Percentiles rank a stretch among this genome's conserved stretches.
These are phyloP conservation scores for Linaria vulgaris DNA, from an alignment of 257 asterid genomes.

Conservation along the genomic window DNA sequence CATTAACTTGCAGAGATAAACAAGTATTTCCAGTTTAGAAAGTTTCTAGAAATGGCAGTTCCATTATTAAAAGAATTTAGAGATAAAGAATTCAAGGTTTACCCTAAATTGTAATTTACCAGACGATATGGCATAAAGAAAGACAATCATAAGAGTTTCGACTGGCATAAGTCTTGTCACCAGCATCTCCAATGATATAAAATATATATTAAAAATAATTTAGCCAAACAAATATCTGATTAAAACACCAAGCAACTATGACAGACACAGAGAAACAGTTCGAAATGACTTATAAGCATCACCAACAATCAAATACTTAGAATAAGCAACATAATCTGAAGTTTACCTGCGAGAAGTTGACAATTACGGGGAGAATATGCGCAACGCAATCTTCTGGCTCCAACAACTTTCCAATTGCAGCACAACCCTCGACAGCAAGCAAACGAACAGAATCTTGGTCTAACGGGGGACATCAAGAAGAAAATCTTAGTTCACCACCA, in stretches of 20 bases:
- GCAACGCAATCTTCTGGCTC: conserved; percentile 92
- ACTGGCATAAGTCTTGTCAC: neutral
- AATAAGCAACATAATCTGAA: conserved; percentile 15
- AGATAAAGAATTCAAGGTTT: neutral
- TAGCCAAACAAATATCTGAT: neutral
- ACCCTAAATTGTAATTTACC: neutral
- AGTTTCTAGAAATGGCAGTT: too few relatives aligned
- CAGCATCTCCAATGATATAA: neutral
- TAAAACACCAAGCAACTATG: neutral
- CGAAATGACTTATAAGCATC: conserved; percentile 9
- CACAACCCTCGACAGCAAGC: conserved; percentile 91
- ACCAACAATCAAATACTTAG: conserved; percentile 9
- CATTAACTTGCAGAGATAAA: neutral
- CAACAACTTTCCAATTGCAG: conserved; percentile 91
- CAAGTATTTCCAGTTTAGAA: too few relatives aligned
- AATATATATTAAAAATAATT: neutral
- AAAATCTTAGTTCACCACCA: neutral
- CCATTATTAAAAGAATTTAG: too few relatives aligned
- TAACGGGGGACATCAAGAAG: conserved; percentile 22
- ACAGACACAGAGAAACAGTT: neutral
- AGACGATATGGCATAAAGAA: neutral
- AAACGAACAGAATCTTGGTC: conserved; percentile 94
- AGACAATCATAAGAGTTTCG: neutral
- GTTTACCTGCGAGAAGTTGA: conserved; percentile 83
- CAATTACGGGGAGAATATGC: conserved; percentile 86